A percentile compares a stretch with the other conserved stretches of the same genome.
Conservation (phyloP, 192 early-diverging fungal genomes). For the Backusella psychrophila region DNA sequence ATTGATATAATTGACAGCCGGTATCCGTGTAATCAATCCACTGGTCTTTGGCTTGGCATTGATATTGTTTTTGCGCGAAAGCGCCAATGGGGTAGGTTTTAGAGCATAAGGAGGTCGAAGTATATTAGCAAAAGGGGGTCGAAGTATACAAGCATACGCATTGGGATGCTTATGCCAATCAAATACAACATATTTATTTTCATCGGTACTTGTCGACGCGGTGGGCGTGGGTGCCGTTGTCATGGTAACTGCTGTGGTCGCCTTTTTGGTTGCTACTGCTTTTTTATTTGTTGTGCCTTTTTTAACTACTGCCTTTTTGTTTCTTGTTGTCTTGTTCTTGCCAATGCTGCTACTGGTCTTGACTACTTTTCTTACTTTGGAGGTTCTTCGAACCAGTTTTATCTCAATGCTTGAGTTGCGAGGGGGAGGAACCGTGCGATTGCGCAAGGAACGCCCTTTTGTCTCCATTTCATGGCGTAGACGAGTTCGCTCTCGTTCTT, state of each 20-base stretch:
- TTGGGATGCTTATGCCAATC: background rate
- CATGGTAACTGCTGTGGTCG: background rate
- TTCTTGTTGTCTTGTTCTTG: background rate
- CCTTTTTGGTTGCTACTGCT: background rate
- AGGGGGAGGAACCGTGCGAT: background rate
- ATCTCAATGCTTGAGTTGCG: background rate
- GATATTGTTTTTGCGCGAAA: background rate
- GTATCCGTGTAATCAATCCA: background rate
- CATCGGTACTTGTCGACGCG: background rate
- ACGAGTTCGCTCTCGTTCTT: background rate
- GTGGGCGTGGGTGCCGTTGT: too few relatives aligned
- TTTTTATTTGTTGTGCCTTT: background rate
- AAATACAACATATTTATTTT: background rate
- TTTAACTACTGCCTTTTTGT: background rate
- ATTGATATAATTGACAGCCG: background rate
- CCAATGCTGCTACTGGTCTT: background rate
- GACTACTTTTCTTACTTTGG: background rate
- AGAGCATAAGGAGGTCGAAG: background rate
- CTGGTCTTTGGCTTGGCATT: background rate
- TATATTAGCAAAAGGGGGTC: background rate
- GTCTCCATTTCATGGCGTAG: background rate
- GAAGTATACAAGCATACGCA: background rate
- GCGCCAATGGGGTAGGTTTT: background rate
- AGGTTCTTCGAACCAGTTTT: background rate
- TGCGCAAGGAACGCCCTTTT: background rate